Conservation (phyloP, 2,329 filamentous ascomycete species). For the Penicillium capsulatum region DNA sequence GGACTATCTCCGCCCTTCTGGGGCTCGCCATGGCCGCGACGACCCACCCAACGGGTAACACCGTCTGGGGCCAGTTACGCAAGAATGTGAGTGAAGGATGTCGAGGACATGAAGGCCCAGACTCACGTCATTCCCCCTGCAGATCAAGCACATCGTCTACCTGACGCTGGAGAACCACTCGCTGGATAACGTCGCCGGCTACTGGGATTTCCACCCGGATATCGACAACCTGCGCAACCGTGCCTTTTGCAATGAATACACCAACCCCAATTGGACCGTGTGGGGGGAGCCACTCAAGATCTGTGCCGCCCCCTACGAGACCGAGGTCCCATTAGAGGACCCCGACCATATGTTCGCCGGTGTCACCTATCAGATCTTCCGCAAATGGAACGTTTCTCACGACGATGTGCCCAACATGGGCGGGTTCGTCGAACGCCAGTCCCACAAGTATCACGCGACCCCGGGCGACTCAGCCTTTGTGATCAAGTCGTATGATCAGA, state of each 20-base stretch:
- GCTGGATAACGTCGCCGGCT: slow-evolving; percentile 41
- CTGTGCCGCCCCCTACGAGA: slow-evolving; percentile 35
- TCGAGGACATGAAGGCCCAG: no score
- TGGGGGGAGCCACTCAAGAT: slow-evolving; percentile 35
- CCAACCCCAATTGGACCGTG: slow-evolving; percentile 38
- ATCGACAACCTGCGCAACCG: slow-evolving; percentile 36
- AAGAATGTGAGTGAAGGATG: slow-evolving; percentile 22
- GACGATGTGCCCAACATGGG: slow-evolving; percentile 37
- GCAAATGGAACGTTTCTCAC: slow-evolving; percentile 35
- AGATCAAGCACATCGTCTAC: slow-evolving; percentile 38
- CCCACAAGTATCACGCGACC: slow-evolving; percentile 34
- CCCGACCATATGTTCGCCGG: slow-evolving; percentile 36
- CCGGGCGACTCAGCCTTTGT: slow-evolving; percentile 36
- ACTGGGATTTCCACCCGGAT: slow-evolving; percentile 36
- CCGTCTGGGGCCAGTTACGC: slow-evolving; percentile 20
- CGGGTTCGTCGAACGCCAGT: slow-evolving; percentile 40
- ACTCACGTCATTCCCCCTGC: background rate
- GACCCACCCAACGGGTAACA: slow-evolving; percentile 15
- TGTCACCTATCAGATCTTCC: slow-evolving; percentile 37
- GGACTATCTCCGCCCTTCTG: slow-evolving; percentile 6
- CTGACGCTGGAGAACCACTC: slow-evolving; percentile 40
- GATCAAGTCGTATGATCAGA: slow-evolving; percentile 36
- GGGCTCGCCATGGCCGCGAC: slow-evolving; percentile 9
- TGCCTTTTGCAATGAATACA: slow-evolving; percentile 38
- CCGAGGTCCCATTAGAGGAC: slow-evolving; percentile 34